Evolutionary conservation across 441 rosid species (phyloP), one percentile per base, ranked within the genome.

Genomic region (Isatis lusitanica): DNA sequence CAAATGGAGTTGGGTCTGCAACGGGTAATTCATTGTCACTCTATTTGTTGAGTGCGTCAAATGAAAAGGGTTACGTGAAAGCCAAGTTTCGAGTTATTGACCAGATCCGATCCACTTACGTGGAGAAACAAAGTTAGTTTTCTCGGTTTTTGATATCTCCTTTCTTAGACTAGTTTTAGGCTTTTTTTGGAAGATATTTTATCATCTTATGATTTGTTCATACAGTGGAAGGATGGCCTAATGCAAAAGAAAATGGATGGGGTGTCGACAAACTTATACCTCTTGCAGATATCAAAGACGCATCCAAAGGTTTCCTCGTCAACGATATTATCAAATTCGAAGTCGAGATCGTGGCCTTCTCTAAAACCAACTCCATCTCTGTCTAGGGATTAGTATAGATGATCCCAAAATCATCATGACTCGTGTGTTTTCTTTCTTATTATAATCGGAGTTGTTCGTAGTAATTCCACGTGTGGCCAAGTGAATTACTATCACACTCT

Each of bases 1-100:
- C 55, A 48, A 18, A 48, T 48, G 55, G 55, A 48, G 55, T 48
- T 48, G 55, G 55, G 55, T 18, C 55, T 48, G 55, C 28, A 48
- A 18, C 5, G 55, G 55, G 55, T 18, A 48, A 48, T 9, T 48
- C 55, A 2, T 18, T 48, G 55, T 48, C 55, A 48, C 11, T 48
- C 26, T 48, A 18, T 18, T 48, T 48, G 30, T 48, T 48, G 55
- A 48, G 55, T 48, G 55, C 55, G 55, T 48, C 55, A 48, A 48
- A 48, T 13, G 26, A 48, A 48, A 48, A 18, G 13, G 55, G 55
- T 18, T 48, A 48, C 55, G 55, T 48, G 55, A 48, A 48, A 48
- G 55, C 55, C 30, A 48, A 48, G 55, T 18, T 48, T 18, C 24
- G 55, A 8, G 55, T 48, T 48, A 48, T 48, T 9, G 2, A 48